These are phyloP conservation scores for Dryadomyces quercus-mongolicae DNA, from an alignment of 2,329 filamentous ascomycete genomes.

Conservation along the genomic window DNA sequence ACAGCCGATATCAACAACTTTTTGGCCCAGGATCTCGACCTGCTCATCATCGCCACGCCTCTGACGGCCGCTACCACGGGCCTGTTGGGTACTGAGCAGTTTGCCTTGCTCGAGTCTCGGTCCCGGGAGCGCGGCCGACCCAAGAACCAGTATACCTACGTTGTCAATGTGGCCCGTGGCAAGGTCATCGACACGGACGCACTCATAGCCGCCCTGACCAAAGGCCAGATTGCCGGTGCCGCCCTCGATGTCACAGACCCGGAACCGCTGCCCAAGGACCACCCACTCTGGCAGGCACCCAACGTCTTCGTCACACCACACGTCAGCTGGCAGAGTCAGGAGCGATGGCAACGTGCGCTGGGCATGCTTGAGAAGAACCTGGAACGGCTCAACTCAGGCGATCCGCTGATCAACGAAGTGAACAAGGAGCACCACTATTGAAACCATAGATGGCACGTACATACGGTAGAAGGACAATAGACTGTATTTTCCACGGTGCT, in stretches of 20 bases:
- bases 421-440: conserved; percentile 10
- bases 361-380: conserved; percentile 9
- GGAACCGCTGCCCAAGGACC: conserved; percentile 47
- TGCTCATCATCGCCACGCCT: conserved; percentile 28
- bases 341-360: conserved; percentile 3
- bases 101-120: conserved; percentile 14
- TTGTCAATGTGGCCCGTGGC: conserved; percentile 50
- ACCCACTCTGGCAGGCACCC: conserved; percentile 47
- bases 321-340: conserved; percentile 11
- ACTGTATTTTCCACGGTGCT: not conserved
- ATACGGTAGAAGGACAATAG: not conserved
- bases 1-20: conserved; percentile 25
- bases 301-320: conserved; percentile 40
- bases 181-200: conserved; percentile 22
- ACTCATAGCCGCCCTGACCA: conserved; percentile 36
- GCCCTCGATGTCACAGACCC: conserved; percentile 57
- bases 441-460: not conserved
- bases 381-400: not conserved
- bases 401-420: conserved; percentile 8
- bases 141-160: conserved; percentile 24
- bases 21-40: conserved; percentile 27
- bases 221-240: conserved; percentile 32
- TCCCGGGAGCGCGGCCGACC: not conserved
- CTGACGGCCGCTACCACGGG: conserved; percentile 25
- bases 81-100: conserved; percentile 26